A percentile compares a stretch with the other conserved stretches of the same genome.
Conservation (phyloP, 345 rosid genomes). For the Eucalyptus pauciflora region DNA sequence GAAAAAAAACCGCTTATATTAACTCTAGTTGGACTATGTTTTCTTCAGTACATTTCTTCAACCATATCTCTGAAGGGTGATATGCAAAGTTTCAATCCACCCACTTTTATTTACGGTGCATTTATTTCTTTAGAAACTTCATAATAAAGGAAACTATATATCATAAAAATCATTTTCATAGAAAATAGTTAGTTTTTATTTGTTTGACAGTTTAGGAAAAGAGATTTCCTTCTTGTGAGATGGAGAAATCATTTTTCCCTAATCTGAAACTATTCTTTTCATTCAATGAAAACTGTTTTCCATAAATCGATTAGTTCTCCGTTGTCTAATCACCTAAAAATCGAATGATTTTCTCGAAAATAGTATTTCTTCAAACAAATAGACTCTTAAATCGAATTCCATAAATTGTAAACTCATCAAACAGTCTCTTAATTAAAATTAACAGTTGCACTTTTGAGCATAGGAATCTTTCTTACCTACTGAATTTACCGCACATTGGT, state of each 20-base stretch:
- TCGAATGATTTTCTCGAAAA: not conserved
- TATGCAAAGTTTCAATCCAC: not conserved
- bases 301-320: fast-evolving
- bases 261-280: no score
- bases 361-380: not conserved
- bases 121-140: not conserved
- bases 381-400: not conserved
- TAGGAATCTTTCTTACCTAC: not conserved
- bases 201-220: not conserved
- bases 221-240: not conserved
- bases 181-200: not conserved
- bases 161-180: not conserved
- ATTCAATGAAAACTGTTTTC: no score
- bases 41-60: not conserved
- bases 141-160: not conserved
- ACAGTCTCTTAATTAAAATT: not conserved
- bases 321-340: not conserved
- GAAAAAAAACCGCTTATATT: not conserved
- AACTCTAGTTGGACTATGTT: not conserved
- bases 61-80: not conserved
- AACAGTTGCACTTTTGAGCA: not conserved
- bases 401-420: not conserved
- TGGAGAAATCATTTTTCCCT: not conserved
- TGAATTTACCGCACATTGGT: not conserved
- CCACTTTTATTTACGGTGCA: not conserved